Evolutionary conservation across 2,329 filamentous ascomycete species (phyloP), one percentile per base, ranked within the genome.

Genomic region (Aspergillus neoniger): DNA sequence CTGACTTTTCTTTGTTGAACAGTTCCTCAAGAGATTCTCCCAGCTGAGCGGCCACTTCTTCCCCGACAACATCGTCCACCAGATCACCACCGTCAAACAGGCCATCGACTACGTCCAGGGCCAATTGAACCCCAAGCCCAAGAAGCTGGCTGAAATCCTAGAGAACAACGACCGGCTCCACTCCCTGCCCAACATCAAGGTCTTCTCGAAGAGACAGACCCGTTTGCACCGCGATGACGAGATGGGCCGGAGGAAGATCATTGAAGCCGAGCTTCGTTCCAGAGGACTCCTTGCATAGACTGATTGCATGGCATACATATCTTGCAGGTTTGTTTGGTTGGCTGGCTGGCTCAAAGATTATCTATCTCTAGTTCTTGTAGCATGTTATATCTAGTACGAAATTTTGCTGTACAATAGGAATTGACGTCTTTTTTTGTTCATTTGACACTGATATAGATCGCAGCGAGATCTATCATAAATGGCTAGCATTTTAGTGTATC

Each of bases 1-100:
- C 63, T 64, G 65, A 65, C 49, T 30, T 23, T 38, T 5, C n/a
- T 15, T 32, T 21, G 32, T 15, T 30, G 4, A 57, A 25, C 67
- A 97, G 93, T 83, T 95, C 65, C 80, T 88, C 70, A 96, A 96
- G 79, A 88, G 91, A 61, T 80, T 92, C 63, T 86, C 89, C 74
- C 90, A 95, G 74, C 82, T 96, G 62, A 93, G 89, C n/a, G 91
- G 91, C 62, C 85, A 88, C 63, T 85, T 86, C 61, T 81, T 96
- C 65, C 82, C 90, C 15, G 94, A 97, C 76, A 81, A 85, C 50
- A 83, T 85, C 66, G 83, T 96, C 62, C 78, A 80, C 53, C 79
- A 81, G 48, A 80, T 86, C 62, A 76, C 75, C 55, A 87, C 82
- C 8, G 80, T 86, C 39, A 79, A 81, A 58, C 75, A 82, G 28